Conservation (phyloP, 2,329 filamentous ascomycete genomes). For the Teratosphaeria destructans region DNA sequence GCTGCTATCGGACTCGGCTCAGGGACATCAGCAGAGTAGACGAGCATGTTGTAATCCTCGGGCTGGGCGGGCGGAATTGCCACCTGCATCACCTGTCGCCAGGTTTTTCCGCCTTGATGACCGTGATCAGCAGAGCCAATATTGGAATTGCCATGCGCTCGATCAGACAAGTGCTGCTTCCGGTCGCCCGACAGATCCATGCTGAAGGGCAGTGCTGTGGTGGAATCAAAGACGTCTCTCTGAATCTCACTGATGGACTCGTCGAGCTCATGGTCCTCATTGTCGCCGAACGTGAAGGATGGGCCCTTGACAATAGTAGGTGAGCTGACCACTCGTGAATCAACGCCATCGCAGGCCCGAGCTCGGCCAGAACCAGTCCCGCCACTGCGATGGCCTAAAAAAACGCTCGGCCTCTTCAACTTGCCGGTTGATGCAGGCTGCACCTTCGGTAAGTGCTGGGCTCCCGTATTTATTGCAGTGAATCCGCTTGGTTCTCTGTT, state of each 20-base stretch:
- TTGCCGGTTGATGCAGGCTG: not conserved
- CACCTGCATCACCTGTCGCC: not conserved
- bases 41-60: not conserved
- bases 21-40: not conserved
- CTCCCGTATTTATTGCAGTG: not conserved
- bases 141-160: not conserved
- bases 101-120: not conserved
- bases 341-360: not conserved
- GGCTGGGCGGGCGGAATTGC: not conserved
- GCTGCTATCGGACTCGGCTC: not conserved
- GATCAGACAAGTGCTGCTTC: not conserved
- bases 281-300: not conserved
- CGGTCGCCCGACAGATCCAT: not conserved
- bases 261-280: conserved; percentile 7
- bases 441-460: not conserved
- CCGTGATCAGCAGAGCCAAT: not conserved
- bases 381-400: conserved; percentile 10
- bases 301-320: not conserved
- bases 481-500: not conserved
- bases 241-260: conserved; percentile 10
- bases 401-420: conserved; percentile 4
- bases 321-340: not conserved
- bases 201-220: conserved; percentile 4
- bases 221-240: conserved; percentile 8
- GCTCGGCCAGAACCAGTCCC: conserved; percentile 2